Evolutionary conservation across 768 basidiomycete genomes (phyloP).

Genomic region (Suillus paluster): DNA sequence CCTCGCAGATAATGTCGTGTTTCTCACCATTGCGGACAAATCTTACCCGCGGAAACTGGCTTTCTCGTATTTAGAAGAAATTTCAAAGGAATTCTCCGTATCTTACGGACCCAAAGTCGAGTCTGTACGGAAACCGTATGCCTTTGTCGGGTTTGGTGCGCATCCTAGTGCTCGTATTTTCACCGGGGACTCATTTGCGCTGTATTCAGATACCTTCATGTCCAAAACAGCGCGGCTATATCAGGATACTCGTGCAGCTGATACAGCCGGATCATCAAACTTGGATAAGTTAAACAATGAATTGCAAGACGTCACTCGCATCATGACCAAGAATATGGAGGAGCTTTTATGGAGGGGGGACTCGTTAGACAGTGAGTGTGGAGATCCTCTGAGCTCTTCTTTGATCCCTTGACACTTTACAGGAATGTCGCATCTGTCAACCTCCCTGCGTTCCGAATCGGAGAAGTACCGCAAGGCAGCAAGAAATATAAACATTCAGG

Average conservation of each 20-base stretch:
- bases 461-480: conserved; percentile 98
- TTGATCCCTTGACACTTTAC: conserved; percentile 12
- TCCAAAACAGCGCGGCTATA: conserved; percentile 96
- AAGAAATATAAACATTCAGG: conserved; percentile 90
- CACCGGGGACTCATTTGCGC: conserved; percentile 10
- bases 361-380: conserved; percentile 84
- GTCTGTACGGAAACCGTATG: conserved; percentile 93
- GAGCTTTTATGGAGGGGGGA: conserved; percentile 98
- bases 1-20: conserved; percentile 92
- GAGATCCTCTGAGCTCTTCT: not conserved
- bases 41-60: conserved; percentile 97
- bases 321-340: conserved; percentile 99
- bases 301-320: conserved; percentile 95
- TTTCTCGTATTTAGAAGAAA: conserved; percentile 96
- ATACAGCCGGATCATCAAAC: conserved; percentile 62
- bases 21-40: conserved; percentile 93
- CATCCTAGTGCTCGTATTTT: conserved; percentile 6
- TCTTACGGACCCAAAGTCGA: conserved; percentile 96
- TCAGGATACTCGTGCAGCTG: conserved; percentile 88
- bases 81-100: conserved; percentile 93
- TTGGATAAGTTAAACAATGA: conserved; percentile 94
- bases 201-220: conserved; percentile 92
- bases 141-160: conserved; percentile 97
- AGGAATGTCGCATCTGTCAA: conserved; percentile 98
- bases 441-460: conserved; percentile 92